Evolutionary conservation across 352 stramenopile species (phyloP).

Genomic region (Globisporangium iwayamae): DNA sequence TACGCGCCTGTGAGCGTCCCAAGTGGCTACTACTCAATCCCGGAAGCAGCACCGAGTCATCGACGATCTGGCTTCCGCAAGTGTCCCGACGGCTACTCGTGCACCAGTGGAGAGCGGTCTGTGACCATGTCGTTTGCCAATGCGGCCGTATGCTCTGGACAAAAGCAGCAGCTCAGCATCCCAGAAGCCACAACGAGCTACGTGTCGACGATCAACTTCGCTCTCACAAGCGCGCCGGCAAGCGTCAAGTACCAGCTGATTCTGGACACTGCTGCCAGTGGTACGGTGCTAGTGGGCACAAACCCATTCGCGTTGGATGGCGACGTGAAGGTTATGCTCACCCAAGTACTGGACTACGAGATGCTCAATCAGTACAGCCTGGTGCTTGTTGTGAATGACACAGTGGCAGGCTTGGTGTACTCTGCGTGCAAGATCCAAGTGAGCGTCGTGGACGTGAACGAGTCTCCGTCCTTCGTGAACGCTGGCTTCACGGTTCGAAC

Average conservation of each 20-base stretch:
- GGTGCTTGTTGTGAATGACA: constrained; percentile 26
- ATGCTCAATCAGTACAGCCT: constrained; percentile 13
- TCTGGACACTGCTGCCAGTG: background rate
- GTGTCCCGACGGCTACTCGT: constrained; percentile 42
- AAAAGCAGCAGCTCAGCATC: constrained; percentile 32
- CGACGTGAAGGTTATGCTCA: constrained; percentile 22
- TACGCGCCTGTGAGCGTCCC: constrained; percentile 35
- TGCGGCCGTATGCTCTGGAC: constrained; percentile 29
- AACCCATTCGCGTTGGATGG: constrained; percentile 10
- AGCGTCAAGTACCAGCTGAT: constrained; percentile 9
- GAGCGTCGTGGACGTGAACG: constrained; percentile 49
- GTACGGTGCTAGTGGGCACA: background rate
- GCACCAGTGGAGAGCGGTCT: constrained; percentile 25
- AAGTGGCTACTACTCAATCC: constrained; percentile 44
- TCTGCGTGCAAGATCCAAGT: constrained; percentile 36
- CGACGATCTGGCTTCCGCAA: constrained; percentile 29
- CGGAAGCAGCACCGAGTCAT: constrained; percentile 27
- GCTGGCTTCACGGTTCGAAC: constrained; percentile 19
- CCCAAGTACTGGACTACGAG: constrained; percentile 28
- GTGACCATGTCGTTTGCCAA: constrained; percentile 30
- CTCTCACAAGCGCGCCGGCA: constrained; percentile 18
- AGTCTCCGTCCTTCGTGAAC: constrained; percentile 33
- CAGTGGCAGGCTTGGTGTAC: constrained; percentile 5
- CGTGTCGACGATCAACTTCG: constrained; percentile 35
- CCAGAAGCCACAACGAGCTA: constrained; percentile 29